A percentile compares a stretch with the other conserved stretches of the same genome.
Evolutionary conservation across 371 early-diverging fungal species (phyloP).

Genomic region (Apophysomyces ossiformis): DNA sequence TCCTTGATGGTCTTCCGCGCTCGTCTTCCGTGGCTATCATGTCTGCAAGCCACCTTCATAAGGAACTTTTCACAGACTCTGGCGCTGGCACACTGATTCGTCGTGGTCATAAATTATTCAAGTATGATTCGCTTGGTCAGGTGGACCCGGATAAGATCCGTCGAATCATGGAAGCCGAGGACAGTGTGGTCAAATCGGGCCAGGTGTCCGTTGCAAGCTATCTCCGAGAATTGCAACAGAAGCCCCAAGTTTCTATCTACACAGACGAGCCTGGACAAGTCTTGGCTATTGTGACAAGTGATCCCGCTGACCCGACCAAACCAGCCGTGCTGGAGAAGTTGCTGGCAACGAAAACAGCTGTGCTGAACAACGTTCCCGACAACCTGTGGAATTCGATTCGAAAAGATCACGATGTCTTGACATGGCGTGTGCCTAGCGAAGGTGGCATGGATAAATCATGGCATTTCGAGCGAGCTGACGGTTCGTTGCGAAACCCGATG

Average conservation of each 20-base stretch:
- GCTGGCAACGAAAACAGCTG: constrained; percentile 70
- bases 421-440: constrained; percentile 50
- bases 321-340: constrained; percentile 48
- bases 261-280: constrained; percentile 89
- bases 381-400: constrained; percentile 83
- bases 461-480: constrained; percentile 95
- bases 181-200: constrained; percentile 70
- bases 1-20: constrained; percentile 92
- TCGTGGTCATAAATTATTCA: constrained; percentile 88
- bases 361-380: constrained; percentile 87
- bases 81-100: constrained; percentile 97
- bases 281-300: constrained; percentile 76
- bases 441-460: constrained; percentile 66
- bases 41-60: constrained; percentile 93
- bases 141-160: constrained; percentile 87
- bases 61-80: constrained; percentile 95
- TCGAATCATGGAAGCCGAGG: constrained; percentile 77
- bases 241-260: constrained; percentile 66
- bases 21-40: constrained; percentile 96
- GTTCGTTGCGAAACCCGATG: constrained; percentile 67
- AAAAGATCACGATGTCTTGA: constrained; percentile 65
- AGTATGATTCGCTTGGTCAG: constrained; percentile 64
- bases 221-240: constrained; percentile 64
- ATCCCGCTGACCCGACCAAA: constrained; percentile 48
- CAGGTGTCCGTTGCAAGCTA: constrained; percentile 74